Conservation (phyloP, 176 grass and related monocot species). For the Elaeis guineensis region DNA sequence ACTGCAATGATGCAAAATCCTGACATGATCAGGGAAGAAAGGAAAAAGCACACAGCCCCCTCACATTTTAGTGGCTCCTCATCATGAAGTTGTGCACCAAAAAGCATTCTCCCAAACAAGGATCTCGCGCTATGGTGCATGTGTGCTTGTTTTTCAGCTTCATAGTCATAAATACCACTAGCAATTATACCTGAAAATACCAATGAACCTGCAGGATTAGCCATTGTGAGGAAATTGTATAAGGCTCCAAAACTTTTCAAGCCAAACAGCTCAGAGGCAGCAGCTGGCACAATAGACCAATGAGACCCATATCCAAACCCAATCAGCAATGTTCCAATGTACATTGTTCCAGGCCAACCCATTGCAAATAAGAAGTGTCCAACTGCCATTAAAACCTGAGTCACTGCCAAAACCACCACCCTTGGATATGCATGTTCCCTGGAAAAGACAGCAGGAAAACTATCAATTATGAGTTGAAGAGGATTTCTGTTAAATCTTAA, state of each 20-base stretch:
- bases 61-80: conserved; percentile 47
- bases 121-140: conserved; percentile 2
- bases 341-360: conserved; percentile 44
- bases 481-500: no score
- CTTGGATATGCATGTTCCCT: conserved; percentile 85
- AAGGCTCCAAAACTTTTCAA: conserved; percentile 45
- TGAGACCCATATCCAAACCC: conserved; percentile 39
- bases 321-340: conserved; percentile 36
- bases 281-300: conserved; percentile 39
- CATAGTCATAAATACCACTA: conserved; percentile 73
- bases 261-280: conserved; percentile 48
- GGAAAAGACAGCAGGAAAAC: neutral
- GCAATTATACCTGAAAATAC: conserved; percentile 92
- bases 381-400: conserved; percentile 66
- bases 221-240: conserved; percentile 44
- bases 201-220: conserved; percentile 73
- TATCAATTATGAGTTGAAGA: no score
- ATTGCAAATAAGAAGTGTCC: conserved; percentile 81
- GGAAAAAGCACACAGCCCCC: conserved; percentile 71
- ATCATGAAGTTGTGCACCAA: conserved; percentile 10
- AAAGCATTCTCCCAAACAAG: conserved; percentile 19
- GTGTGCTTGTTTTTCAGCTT: conserved; percentile 64
- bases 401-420: conserved; percentile 55
- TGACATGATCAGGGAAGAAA: conserved; percentile 80
- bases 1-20: conserved; percentile 66